Evolutionary conservation across 805 yeast species (phyloP), one percentile per base, ranked within the genome.

Genomic region (Candida ipomoeae): DNA sequence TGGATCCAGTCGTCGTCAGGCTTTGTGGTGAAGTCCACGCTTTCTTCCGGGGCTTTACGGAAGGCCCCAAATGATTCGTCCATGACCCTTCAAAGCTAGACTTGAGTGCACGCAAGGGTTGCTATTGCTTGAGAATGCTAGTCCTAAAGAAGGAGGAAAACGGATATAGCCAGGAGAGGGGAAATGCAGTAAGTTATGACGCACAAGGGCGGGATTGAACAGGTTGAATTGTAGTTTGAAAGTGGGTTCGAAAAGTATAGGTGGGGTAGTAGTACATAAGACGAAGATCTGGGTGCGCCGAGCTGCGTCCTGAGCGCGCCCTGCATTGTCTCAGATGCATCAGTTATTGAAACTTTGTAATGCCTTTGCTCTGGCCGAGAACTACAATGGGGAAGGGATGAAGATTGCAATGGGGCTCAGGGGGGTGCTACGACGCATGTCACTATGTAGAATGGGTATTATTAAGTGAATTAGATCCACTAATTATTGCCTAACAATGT

Each of bases 1-100:
- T 48, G 50, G n/a, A 39, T 50, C 55, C 48, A 45, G 36, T 39
- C 51, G 17, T 47, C 23, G 17, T 39, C 46, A 33, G 21, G 44
- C 31, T 47, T 45, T 14, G 46, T 32, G 17, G 51, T 44, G 41
- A 46, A 52, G 17, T 49, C 47, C n/a, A 36, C 18, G 44, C 53
- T 44, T 18, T n/a, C 39, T 38, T 34, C 49, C 6, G 51, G 38
- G 5, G 40, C 29, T 11, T 31, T 48, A 32, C 48, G 50, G 6
- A 50, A 50, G 34, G 32, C 39, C 33, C 34, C 49, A 34, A 42
- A 46, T 43, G 45, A 34, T 34, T 42, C 38, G 38, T 21, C 13
- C 45, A 42, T 42, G 38, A 29, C 37, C 37, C 21, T 32, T 33
- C 10, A 17, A 26, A 26, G 34, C 21, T 40, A 10, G 15, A 37